A percentile compares a stretch with the other conserved stretches of the same genome.
Evolutionary conservation across 2,329 filamentous ascomycete species (phyloP).

Genomic region (Fusarium veterinarium): DNA sequence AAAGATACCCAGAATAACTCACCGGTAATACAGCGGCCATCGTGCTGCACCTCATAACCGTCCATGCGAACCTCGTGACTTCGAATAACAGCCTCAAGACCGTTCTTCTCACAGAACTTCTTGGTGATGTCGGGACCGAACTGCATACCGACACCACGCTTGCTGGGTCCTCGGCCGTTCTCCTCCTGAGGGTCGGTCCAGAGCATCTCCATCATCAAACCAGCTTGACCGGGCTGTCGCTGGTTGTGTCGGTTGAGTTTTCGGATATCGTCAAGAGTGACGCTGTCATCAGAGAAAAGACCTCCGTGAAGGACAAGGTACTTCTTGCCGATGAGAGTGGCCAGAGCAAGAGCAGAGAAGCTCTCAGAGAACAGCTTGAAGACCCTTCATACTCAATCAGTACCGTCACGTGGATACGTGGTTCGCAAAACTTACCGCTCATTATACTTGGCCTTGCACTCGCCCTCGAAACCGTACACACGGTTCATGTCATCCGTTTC

Average conservation of each 20-base stretch:
- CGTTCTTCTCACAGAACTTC: conserved; percentile 95
- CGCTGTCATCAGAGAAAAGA: conserved; percentile 93
- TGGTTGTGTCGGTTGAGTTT: conserved; percentile 92
- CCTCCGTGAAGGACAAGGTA: conserved; percentile 95
- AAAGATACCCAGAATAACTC: conserved; percentile 46
- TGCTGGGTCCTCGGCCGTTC: conserved; percentile 90
- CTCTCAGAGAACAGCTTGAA: conserved; percentile 99
- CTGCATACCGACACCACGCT: conserved; percentile 94
- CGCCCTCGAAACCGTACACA: conserved; percentile 97
- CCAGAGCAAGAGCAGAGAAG: conserved; percentile 92
- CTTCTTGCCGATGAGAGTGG: conserved; percentile 90
- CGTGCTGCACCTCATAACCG: conserved; percentile 98
- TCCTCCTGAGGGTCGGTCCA: conserved; percentile 96
- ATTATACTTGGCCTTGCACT: conserved; percentile 98
- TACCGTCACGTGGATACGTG: neutral
- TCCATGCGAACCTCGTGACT: conserved; percentile 99
- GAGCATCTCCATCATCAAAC: conserved; percentile 99
- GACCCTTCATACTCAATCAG: conserved; percentile 60
- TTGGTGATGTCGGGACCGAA: conserved; percentile 98
- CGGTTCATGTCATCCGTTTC: conserved; percentile 99
- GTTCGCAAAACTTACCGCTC: conserved; percentile 66
- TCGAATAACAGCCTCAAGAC: conserved; percentile 92
- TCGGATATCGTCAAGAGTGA: conserved; percentile 91
- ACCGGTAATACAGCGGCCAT: conserved; percentile 94
- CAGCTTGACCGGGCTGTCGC: conserved; percentile 90